Base-by-base conservation (phyloP, 2,329 filamentous ascomycete genomes). In the Cryoendolithus antarcticus region DNA sequence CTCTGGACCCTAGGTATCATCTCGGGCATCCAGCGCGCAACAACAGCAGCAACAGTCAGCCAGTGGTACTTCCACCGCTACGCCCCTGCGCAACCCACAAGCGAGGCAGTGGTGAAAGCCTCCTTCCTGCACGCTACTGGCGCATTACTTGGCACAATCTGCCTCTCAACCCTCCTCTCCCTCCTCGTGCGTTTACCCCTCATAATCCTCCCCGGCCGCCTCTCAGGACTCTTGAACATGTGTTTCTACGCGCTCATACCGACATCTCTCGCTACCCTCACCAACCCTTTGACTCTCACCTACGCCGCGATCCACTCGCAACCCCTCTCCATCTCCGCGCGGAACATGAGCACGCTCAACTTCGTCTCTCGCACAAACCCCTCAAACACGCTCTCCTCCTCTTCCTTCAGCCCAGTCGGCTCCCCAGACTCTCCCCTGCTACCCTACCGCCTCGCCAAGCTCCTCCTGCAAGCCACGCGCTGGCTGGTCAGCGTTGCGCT, bases 11-110 rank as follows among this genome's bases (percentile, higher is more conserved):
- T 95, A 32, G 82, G 83, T 2, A 76, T 96, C 41, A 78, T 93
- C 56, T 81, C 86, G 41, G 86, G 86, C 11, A 74, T 96, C 13
- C 89, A 98, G 59, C 80, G 91, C 42, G 80, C 85, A 13, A 91
- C 88, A 10, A 94, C 89, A 9, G 89, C 86, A 15, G 91, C 91
- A 8, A 94, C 89, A 1, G 89, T 96, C 15, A 93, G 86, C 31
- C 91, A 98, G 61, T 98, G 91, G 91, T 98, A 98, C 62, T 98
- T 96, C 61, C 89, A 96, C 61, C 85, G 91, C 46, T 82, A 93
- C 51, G 77, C 79, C 4, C 74, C 79, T 8, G 86, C 89, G 4
- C 70, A 80, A 6, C 79, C 86, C 2, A 78, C 84, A 1, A 88
- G 86, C 1, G 71, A 73, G 41, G 80, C 88, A 40, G 81, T 96